Base-by-base conservation (phyloP, 441 rosid genomes). In the Gossypium gossypioides region DNA sequence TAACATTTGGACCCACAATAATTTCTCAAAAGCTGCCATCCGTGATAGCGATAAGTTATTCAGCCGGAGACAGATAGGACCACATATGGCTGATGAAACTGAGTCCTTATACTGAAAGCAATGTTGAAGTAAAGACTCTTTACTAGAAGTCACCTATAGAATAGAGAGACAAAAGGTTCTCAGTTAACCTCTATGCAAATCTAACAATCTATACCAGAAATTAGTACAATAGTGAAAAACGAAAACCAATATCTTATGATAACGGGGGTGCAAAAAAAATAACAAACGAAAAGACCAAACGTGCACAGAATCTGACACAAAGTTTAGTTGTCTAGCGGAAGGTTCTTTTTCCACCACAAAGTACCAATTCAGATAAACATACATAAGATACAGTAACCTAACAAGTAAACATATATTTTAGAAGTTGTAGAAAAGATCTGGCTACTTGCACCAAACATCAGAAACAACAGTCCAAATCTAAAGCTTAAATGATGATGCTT, bases 1-100 rank as follows among this genome's bases (percentile, higher is more conserved):
- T 76, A 92, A 84, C 86, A 89, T 87, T 81, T 88, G 96, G 72
- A 94, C 96, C 96, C 96, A 90, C 75, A 94, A 74, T 37, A 93
- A 82, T 61, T 82, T 88, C 72, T 86, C 89, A 71, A 88, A 76
- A 63, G 86, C 82, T 56, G 92, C 90, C 71, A 88, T 48, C 56
- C 79, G 84, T 58, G 98, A 87, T 60, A 91, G 68, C 29, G 90
- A 87, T 75, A 91, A 76, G 25, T 89, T 87, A 83, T 85, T 86
- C 72, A 91, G 81, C 71, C 90, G 82, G 13, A 93, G 76, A 74
- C 87, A 88, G 24, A 88, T 68, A 64, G 81, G 77, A 46, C 69
- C 79, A 63, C 71, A 44, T 40, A 32, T 44, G 71, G 7, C 29
- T 22, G 72, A 55, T 15, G 83, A 75, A 75, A 74, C 76, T 52